Conservation (phyloP, 768 basidiomycete genomes). For the Podaxis sp. region DNA sequence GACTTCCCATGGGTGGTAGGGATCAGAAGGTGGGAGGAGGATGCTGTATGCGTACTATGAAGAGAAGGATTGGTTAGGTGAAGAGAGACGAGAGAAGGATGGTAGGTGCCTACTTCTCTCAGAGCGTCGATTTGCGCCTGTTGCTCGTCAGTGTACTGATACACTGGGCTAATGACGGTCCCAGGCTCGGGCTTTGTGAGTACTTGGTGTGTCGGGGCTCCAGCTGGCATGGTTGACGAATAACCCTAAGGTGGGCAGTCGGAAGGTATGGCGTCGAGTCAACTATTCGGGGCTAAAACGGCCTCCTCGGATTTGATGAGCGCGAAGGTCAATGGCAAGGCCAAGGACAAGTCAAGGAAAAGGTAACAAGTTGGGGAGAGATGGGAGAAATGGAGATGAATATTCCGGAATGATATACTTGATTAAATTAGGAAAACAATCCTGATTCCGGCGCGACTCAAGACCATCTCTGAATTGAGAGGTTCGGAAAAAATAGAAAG, state of each 20-base stretch:
- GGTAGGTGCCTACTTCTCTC: conserved; percentile 48
- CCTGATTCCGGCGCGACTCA: not conserved
- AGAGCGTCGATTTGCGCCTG: conserved; percentile 56
- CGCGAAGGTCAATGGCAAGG: not conserved
- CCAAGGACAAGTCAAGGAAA: not conserved
- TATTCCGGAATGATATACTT: conserved; percentile 9
- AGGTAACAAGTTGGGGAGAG: not conserved
- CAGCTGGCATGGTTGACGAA: not conserved
- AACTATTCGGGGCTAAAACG: not conserved
- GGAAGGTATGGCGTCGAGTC: not conserved
- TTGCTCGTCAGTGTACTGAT: conserved; percentile 67
- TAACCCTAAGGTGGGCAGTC: not conserved
- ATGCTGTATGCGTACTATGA: conserved; percentile 69
- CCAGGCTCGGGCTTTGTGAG: conserved; percentile 56
- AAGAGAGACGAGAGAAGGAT: conserved; percentile 2
- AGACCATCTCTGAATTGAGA: conserved; percentile 15
- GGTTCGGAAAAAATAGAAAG: conserved; percentile 7
- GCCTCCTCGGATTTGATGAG: not conserved
- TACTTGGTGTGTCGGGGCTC: conserved; percentile 29
- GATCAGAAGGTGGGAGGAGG: conserved; percentile 62
- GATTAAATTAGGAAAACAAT: conserved; percentile 29
- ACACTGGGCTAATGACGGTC: conserved; percentile 51
- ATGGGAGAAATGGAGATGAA: not conserved
- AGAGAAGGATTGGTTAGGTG: not conserved
- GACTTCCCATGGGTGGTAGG: conserved; percentile 75